Percentiles rank a stretch among this genome's conserved stretches.
These are phyloP conservation scores for Boletus reticulatus DNA, from an alignment of 768 basidiomycete genomes.

Conservation along the genomic window DNA sequence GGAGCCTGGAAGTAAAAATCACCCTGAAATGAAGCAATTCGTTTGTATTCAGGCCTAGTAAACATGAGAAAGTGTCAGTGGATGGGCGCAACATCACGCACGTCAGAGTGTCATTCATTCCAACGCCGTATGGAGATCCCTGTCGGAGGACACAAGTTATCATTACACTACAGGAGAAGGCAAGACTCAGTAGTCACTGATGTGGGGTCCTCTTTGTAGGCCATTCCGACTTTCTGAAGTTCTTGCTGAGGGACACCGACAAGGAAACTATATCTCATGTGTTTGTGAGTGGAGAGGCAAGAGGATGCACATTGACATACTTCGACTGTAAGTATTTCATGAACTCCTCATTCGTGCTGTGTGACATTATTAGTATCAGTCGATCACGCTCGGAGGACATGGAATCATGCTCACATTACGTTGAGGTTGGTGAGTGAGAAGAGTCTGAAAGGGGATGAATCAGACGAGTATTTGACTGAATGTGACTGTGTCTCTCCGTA, in stretches of 20 bases:
- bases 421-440: slow-evolving; percentile 17
- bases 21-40: slow-evolving; percentile 19
- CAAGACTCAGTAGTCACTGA: not conserved
- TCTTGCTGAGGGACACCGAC: slow-evolving; percentile 5
- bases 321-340: not conserved
- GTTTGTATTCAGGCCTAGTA: not conserved
- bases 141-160: not conserved
- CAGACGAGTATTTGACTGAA: too few species aligned
- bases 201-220: slow-evolving; percentile 6
- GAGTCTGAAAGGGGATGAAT: slow-evolving; percentile 18
- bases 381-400: not conserved
- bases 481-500: not conserved
- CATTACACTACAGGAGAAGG: not conserved
- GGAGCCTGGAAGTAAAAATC: slow-evolving; percentile 2
- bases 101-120: slow-evolving; percentile 14
- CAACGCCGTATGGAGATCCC: slow-evolving; percentile 31
- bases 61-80: not conserved
- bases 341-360: slow-evolving; percentile 1
- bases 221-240: not conserved
- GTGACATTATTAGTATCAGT: not conserved
- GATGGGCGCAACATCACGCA: not conserved
- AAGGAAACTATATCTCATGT: slow-evolving; percentile 4
- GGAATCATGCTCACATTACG: slow-evolving; percentile 21
- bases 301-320: not conserved
- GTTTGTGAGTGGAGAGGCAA: not conserved